Evolutionary conservation across 2,329 filamentous ascomycete genomes (phyloP), one percentile per base, ranked within the genome.

Genomic region (Aspergillus vadensis): DNA sequence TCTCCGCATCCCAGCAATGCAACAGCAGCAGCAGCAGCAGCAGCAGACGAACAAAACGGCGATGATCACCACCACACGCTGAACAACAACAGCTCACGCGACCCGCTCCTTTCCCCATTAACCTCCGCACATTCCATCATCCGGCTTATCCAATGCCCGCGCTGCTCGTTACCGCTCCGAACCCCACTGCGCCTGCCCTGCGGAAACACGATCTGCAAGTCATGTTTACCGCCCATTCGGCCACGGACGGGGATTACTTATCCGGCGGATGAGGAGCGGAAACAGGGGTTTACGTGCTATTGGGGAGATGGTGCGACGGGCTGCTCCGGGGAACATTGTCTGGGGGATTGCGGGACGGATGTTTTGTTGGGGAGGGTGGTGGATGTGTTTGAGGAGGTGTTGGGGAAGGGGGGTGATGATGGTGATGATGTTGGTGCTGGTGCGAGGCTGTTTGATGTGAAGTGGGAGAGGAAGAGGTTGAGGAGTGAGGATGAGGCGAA

Each of bases 161-260:
- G 84, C 63, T 97, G 93, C 74, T 91, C 88, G 3, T 80, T 80
- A 47, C 88, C 89, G 1, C 80, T 95, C 30, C 81, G 78, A 49
- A 81, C 86, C 8, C 91, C 92, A 5, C 82, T 92, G 59, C 90
- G 90, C 0, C 79, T 97, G 4, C 92, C 92, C 5, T 97, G 93
- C 73, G 92, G 92, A 27, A 86, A 89, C 70, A 88, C 88, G 10
- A 76, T 96, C 10, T 97, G 93, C 77, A 87, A 84, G 69, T 74
- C 76, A 53, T 97, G 93, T 75, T 77, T 96, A 1, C 92, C 92
- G 1, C 77, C 85, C 50, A 77, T 87, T 2, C 85, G 88, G 68
- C 74, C 82, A 15, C 85, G 92, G 48, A 80, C 80, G 51, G 86
- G 91, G 63, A 90, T 96, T 60, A 89, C 91, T 2, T 96, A 94